Evolutionary conservation across 2,329 filamentous ascomycete species (phyloP).

Genomic region (Macrophomina tecta): DNA sequence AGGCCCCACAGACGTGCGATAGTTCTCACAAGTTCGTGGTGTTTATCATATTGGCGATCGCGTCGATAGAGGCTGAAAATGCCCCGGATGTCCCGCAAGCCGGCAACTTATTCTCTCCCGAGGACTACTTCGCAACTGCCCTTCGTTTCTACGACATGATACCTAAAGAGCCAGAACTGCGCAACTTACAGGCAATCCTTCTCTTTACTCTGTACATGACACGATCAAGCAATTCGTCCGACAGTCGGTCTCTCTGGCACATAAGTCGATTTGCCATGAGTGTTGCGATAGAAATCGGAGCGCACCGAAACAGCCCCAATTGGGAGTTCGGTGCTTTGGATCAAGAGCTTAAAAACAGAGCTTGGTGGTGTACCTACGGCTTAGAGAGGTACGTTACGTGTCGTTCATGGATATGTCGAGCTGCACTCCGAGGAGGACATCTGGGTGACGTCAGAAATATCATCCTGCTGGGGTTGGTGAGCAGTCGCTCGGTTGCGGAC

Average conservation of each 20-base stretch:
- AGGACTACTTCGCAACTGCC: constrained; percentile 2
- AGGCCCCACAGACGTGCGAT: not conserved
- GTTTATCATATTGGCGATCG: constrained; percentile 8
- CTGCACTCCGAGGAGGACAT: no score
- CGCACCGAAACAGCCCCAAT: constrained; percentile 1
- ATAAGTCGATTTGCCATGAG: constrained; percentile 2
- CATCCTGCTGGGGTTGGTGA: no score
- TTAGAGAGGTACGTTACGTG: not conserved
- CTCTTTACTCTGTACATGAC: constrained; percentile 2
- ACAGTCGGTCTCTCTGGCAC: constrained; percentile 2
- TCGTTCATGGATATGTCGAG: no score
- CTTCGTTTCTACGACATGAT: constrained; percentile 9
- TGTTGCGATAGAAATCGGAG: not conserved
- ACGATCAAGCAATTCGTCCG: not conserved
- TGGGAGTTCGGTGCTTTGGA: constrained; percentile 8
- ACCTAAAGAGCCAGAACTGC: constrained; percentile 2
- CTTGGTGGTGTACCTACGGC: constrained; percentile 2
- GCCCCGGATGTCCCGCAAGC: not conserved
- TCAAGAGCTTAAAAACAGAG: not conserved
- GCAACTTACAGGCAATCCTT: not conserved
- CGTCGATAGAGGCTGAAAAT: not conserved
- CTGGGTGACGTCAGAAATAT: no score
- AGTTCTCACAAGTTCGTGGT: not conserved
- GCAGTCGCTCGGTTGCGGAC: no score
- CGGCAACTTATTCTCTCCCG: not conserved